A percentile compares a stretch with the other conserved stretches of the same genome.
Conservation (phyloP, 2,329 filamentous ascomycete species). For the Neodidymelliopsis sp. region DNA sequence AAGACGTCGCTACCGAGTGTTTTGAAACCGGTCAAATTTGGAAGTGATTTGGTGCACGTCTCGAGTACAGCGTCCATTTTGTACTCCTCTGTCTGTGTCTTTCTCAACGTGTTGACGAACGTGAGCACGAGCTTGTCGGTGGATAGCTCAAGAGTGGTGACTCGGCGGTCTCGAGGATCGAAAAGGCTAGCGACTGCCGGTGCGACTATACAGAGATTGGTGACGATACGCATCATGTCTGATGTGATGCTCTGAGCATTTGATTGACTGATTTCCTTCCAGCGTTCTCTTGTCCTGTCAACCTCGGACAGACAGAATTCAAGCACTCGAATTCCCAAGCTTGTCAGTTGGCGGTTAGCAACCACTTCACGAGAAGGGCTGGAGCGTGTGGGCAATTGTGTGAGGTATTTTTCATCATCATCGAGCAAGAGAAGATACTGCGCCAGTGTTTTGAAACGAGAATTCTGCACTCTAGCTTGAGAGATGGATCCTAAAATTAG, state of each 20-base stretch:
- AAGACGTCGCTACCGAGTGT: conserved; percentile 28
- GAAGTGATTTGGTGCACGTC: conserved; percentile 43
- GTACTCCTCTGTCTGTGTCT: conserved; percentile 50
- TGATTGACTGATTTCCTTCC: conserved; percentile 52
- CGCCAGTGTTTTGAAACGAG: conserved; percentile 52
- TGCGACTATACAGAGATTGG: conserved; percentile 57
- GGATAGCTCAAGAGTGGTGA: conserved; percentile 29
- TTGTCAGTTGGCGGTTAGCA: conserved; percentile 29
- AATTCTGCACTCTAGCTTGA: conserved; percentile 54
- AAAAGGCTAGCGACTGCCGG: conserved; percentile 40
- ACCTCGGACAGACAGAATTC: conserved; percentile 57
- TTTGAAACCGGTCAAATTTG: conserved; percentile 30
- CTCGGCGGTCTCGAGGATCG: conserved; percentile 31
- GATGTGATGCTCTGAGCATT: conserved; percentile 56
- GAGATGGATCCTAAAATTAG: conserved; percentile 52
- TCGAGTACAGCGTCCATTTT: conserved; percentile 55
- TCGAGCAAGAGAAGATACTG: conserved; percentile 58
- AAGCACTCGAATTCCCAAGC: conserved; percentile 46
- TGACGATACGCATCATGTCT: conserved; percentile 60
- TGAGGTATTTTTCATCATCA: conserved; percentile 15
- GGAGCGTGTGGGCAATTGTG: conserved; percentile 1
- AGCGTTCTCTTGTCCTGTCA: conserved; percentile 54
- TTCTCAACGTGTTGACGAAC: conserved; percentile 47
- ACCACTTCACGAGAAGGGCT: conserved; percentile 12
- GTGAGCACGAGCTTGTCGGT: conserved; percentile 33